Conservation (phyloP, 495 filamentous ascomycete genomes). For the Parathielavia hyrcaniae region DNA sequence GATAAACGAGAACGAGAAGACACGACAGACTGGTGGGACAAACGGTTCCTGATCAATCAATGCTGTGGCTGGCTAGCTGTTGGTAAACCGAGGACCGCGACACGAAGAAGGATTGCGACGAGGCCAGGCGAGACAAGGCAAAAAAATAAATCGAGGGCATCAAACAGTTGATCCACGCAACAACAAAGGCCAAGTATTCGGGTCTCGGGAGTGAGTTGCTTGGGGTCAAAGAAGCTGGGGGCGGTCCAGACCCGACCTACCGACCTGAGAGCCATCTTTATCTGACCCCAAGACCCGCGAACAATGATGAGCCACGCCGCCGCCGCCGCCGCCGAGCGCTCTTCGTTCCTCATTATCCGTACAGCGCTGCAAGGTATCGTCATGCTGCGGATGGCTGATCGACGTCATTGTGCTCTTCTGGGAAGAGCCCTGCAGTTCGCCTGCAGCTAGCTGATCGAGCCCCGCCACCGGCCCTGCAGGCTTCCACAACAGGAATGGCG, state of each 20-base stretch:
- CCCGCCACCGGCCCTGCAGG: neutral
- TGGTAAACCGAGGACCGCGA: neutral
- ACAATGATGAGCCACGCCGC: slow-evolving; percentile 14
- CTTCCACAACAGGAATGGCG: too few relatives aligned
- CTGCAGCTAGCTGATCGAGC: slow-evolving; percentile 7
- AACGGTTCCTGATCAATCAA: neutral
- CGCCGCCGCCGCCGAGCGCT: neutral
- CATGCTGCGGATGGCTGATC: slow-evolving; percentile 1
- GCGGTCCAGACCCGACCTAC: neutral
- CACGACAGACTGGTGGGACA: neutral
- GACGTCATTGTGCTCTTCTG: slow-evolving; percentile 18
- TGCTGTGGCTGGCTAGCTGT: neutral
- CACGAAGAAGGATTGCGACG: neutral
- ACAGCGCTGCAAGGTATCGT: neutral
- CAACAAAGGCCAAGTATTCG: neutral
- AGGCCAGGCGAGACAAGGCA: neutral
- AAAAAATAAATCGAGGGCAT: neutral
- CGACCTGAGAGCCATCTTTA: neutral
- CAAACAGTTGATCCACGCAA: slow-evolving; percentile 17
- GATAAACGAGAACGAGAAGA: neutral
- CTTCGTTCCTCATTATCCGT: too few relatives aligned
- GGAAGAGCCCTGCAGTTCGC: slow-evolving; percentile 15
- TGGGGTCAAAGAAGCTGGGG: neutral
- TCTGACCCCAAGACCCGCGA: neutral
- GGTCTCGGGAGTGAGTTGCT: slow-evolving; percentile 11